Conservation (phyloP, 2,329 filamentous ascomycete genomes). For the Cercospora nicotianae region DNA sequence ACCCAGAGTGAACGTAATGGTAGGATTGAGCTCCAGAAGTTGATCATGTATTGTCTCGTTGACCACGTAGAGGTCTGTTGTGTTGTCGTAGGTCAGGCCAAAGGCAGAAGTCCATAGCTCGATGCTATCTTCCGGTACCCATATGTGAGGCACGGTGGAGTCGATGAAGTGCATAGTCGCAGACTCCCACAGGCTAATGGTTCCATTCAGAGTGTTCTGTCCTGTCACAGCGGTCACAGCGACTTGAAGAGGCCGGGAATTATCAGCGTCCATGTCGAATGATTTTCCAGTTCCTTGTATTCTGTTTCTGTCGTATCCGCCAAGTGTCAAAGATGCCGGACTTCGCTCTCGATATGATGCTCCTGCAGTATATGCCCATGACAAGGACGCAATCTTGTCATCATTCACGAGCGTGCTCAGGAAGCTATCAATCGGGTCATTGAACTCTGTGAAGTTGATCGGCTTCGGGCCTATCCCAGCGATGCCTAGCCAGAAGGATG, state of each 20-base stretch:
- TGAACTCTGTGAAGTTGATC: conserved; percentile 31
- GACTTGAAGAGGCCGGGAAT: conserved; percentile 30
- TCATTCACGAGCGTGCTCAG: conserved; percentile 51
- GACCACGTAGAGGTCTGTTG: conserved; percentile 43
- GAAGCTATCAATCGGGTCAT: conserved; percentile 36
- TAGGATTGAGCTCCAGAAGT: conserved; percentile 38
- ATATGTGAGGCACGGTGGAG: conserved; percentile 44
- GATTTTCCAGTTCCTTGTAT: background rate
- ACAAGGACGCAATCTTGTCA: conserved; percentile 67
- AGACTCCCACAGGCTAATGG: background rate
- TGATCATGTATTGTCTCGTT: conserved; percentile 42
- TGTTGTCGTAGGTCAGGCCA: conserved; percentile 42
- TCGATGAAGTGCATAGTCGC: conserved; percentile 34
- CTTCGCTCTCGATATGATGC: conserved; percentile 58
- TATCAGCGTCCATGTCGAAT: conserved; percentile 22
- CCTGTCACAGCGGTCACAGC: conserved; percentile 21
- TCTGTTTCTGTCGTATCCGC: conserved; percentile 33
- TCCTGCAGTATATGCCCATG: conserved; percentile 72
- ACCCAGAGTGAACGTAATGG: conserved; percentile 40
- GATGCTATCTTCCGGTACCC: conserved; percentile 43
- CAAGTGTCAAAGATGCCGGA: conserved; percentile 37
- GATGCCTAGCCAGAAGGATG: conserved; percentile 16
- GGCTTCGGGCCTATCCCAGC: conserved; percentile 9
- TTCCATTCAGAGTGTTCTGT: conserved; percentile 11
- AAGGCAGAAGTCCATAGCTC: conserved; percentile 44